Evolutionary conservation across 768 basidiomycete species (phyloP).

Genomic region (Boletus subcaerulescens): DNA sequence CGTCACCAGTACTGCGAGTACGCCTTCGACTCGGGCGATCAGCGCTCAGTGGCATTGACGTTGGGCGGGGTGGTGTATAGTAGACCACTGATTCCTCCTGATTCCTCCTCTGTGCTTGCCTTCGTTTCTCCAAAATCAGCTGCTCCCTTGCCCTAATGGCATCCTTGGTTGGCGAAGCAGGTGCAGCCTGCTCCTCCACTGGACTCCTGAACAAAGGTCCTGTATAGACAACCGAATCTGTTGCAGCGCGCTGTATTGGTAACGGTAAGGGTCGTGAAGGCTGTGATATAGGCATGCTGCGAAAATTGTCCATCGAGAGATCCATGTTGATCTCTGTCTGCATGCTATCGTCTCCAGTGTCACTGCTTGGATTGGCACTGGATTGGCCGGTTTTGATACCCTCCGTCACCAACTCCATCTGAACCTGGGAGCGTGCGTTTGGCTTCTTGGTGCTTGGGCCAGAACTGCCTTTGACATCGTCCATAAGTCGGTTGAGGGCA

Average conservation of each 20-base stretch:
- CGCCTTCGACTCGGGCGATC: slow-evolving; percentile 58
- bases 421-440: slow-evolving; percentile 13
- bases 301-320: slow-evolving; percentile 24
- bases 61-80: slow-evolving; percentile 32
- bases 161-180: slow-evolving; percentile 57
- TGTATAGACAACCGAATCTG: slow-evolving; percentile 42
- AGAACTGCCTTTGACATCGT: slow-evolving; percentile 47
- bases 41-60: slow-evolving; percentile 25
- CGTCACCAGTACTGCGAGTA: slow-evolving; percentile 80
- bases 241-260: slow-evolving; percentile 47
- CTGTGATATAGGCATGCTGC: slow-evolving; percentile 14
- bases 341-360: slow-evolving; percentile 26
- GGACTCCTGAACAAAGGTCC: slow-evolving; percentile 35
- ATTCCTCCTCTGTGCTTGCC: slow-evolving; percentile 56
- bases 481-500: slow-evolving; percentile 70
- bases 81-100: slow-evolving; percentile 41
- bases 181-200: slow-evolving; percentile 31
- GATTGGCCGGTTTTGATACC: slow-evolving; percentile 32
- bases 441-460: slow-evolving; percentile 26
- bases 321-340: slow-evolving; percentile 34
- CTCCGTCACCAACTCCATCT: slow-evolving; percentile 31
- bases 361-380: slow-evolving; percentile 36
- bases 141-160: slow-evolving; percentile 65
- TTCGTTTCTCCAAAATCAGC: slow-evolving; percentile 66
- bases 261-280: slow-evolving; percentile 14